phyloP scores from a whole-genome alignment of 371 early-diverging fungal genomes.

The Mortierella sp. region DNA sequence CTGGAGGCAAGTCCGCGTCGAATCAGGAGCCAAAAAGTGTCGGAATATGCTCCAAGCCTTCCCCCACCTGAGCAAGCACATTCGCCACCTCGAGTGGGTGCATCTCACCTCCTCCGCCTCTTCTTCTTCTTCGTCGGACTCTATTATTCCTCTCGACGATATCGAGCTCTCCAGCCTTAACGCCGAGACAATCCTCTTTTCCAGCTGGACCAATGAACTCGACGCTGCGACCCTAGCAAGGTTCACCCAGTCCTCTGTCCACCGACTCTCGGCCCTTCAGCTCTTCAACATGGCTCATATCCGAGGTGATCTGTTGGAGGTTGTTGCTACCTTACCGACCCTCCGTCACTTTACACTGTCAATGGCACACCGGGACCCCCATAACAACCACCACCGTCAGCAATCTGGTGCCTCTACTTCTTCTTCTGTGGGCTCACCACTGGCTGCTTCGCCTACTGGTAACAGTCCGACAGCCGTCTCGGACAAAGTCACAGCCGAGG shows the following conservation, averaged over 20 bases:
- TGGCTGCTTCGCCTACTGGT: conserved; percentile 14
- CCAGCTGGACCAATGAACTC: conserved; percentile 29
- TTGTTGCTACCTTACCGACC: conserved; percentile 8
- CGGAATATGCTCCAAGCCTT: conserved; percentile 27
- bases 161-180: conserved; percentile 31
- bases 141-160: background rate
- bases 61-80: conserved; percentile 29
- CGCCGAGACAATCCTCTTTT: conserved; percentile 29
- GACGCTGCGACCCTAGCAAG: conserved; percentile 17
- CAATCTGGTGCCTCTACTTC: conserved; percentile 12
- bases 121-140: background rate
- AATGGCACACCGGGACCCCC: conserved; percentile 18
- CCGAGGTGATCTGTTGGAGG: conserved; percentile 35
- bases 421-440: background rate
- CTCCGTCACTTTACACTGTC: conserved; percentile 33
- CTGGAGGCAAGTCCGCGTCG: conserved; percentile 36
- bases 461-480: conserved; percentile 4
- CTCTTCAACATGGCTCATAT: conserved; percentile 23
- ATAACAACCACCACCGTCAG: background rate
- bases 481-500: conserved; percentile 11
- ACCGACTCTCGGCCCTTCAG: conserved; percentile 24
- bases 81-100: conserved; percentile 44
- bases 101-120: conserved; percentile 17
- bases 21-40: conserved; percentile 24
- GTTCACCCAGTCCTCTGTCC: conserved; percentile 27